These are phyloP conservation scores for Ceratorhiza oryzae-sativae DNA, from an alignment of 1,284 basidiomycete genomes.

Conservation along the genomic window DNA sequence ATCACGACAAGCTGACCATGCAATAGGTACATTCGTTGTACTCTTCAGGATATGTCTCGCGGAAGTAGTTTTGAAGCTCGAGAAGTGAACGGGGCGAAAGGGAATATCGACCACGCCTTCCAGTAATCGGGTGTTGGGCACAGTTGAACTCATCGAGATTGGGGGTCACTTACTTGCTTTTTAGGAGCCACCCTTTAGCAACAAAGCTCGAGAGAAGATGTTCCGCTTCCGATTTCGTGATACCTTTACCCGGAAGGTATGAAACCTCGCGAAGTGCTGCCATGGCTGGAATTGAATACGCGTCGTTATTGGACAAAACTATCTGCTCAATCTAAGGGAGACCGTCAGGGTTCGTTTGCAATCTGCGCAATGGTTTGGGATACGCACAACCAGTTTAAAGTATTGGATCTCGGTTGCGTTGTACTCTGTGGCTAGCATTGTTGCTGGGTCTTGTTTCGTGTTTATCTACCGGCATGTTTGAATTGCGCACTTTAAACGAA, in stretches of 20 bases:
- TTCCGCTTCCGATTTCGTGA: constrained; percentile 80
- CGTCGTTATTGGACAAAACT: constrained; percentile 75
- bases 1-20: constrained; percentile 60
- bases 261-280: constrained; percentile 76
- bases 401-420: constrained; percentile 75
- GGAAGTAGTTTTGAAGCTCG: constrained; percentile 78
- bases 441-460: constrained; percentile 74
- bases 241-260: constrained; percentile 61
- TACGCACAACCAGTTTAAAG: constrained; percentile 78
- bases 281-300: constrained; percentile 77
- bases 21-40: constrained; percentile 78
- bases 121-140: neutral
- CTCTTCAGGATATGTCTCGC: constrained; percentile 70
- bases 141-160: neutral
- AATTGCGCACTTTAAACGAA: neutral
- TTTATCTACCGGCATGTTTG: constrained; percentile 64
- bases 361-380: neutral
- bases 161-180: constrained; percentile 68
- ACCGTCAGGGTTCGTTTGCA: constrained; percentile 1
- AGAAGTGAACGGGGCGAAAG: constrained; percentile 76
- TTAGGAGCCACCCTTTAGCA: constrained; percentile 77
- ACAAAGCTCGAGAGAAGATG: constrained; percentile 78
- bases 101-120: constrained; percentile 74
- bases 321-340: constrained; percentile 78
- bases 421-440: constrained; percentile 84